Evolutionary conservation across 305 asterid species (phyloP).

Genomic region (Vinca major): DNA sequence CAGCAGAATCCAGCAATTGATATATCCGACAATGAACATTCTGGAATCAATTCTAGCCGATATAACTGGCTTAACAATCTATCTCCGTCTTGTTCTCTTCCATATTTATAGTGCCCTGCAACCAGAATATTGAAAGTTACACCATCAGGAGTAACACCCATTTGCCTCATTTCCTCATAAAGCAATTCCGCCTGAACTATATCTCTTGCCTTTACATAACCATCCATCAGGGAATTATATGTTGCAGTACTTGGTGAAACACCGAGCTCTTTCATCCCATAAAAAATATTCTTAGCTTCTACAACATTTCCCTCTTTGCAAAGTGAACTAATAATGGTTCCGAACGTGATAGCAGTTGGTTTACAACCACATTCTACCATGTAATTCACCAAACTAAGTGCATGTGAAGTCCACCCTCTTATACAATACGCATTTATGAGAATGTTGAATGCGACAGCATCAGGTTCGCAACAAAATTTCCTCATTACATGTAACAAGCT

Average conservation of each 20-base stretch:
- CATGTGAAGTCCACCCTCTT: conserved; percentile 58
- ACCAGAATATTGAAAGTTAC: conserved; percentile 76
- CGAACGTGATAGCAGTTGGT: conserved; percentile 57
- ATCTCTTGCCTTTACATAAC: conserved; percentile 80
- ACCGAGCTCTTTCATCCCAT: conserved; percentile 51
- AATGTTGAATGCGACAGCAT: conserved; percentile 55
- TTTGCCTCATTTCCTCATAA: conserved; percentile 63
- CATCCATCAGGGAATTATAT: conserved; percentile 76
- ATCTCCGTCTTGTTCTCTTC: conserved; percentile 42
- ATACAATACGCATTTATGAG: conserved; percentile 75
- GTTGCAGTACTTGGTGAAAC: conserved; percentile 41
- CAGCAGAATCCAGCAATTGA: conserved; percentile 61
- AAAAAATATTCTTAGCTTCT: conserved; percentile 62
- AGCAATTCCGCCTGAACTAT: conserved; percentile 47
- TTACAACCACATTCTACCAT: conserved; percentile 69
- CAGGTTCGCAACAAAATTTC: conserved; percentile 66
- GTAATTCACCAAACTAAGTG: conserved; percentile 44
- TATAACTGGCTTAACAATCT: conserved; percentile 45
- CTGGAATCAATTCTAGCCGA: conserved; percentile 30
- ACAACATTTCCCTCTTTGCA: conserved; percentile 78
- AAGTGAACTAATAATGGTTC: conserved; percentile 50
- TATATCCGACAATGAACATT: conserved; percentile 42
- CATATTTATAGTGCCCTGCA: conserved; percentile 71
- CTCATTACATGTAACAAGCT: conserved; percentile 65
- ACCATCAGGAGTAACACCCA: conserved; percentile 63